Evolutionary conservation across 2,329 filamentous ascomycete genomes (phyloP), one percentile per base, ranked within the genome.

Genomic region (Botryotinia calthae): DNA sequence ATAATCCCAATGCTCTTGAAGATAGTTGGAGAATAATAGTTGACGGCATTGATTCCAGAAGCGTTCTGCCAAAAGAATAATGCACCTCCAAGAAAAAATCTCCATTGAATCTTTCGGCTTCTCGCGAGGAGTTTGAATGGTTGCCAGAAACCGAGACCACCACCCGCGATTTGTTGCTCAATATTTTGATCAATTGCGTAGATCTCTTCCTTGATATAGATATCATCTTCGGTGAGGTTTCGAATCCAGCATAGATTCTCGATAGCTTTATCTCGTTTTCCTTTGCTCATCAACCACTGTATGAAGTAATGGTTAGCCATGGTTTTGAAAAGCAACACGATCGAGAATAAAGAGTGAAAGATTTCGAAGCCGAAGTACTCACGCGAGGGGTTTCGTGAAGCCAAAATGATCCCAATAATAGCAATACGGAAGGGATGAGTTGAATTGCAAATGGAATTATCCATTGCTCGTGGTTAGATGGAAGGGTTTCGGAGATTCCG

Each of bases 111-210:
- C 12, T 58, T 67, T 28, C 46, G 44, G 37, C 46, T 67, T n/a
- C 20, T 34, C 18, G 44, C 31, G 2, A 67, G 64, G 31, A 67
- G 64, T 67, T 67, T 54, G 82, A 93, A 92, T 0, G 91, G 91
- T 81, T 90, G 90, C 89, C 89, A 93, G 85, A 94, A 94, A 5
- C 92, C 92, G n/a, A 87, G 82, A 16, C 92, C 92, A 68, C 93
- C 87, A 44, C 87, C 86, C 3, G 83, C 80, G 67, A 86, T 84
- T 81, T 91, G 91, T 28, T 88, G 83, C 74, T 93, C 90, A 34
- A 94, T 83, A 20, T 92, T 91, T 25, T 87, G 85, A 70, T 94
- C 91, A 74, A 95, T 90, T 75, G 87, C 89, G 72, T 86, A 85
- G 40, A 95, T 84, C 81, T 95, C 93, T 80, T 95, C 91, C 2